These are phyloP conservation scores for Trametopsis cervina DNA, from an alignment of 768 basidiomycete species.

Conservation along the genomic window DNA sequence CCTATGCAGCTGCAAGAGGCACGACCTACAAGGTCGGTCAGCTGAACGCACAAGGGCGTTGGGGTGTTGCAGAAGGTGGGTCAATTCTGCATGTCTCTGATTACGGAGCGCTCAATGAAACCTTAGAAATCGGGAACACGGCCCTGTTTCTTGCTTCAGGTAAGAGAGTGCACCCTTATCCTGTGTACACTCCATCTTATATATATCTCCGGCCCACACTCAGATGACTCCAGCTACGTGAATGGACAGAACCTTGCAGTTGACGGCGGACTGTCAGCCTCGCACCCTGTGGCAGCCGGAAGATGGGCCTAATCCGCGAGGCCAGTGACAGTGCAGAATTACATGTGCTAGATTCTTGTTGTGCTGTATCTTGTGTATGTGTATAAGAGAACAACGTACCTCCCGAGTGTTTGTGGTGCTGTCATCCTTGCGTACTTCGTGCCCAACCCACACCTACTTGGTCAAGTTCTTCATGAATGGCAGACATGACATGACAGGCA, in stretches of 20 bases:
- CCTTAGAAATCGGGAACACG: constrained; percentile 76
- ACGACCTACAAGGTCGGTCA: constrained; percentile 72
- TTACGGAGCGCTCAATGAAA: neutral
- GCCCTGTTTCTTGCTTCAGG: constrained; percentile 87
- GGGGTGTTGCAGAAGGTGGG: constrained; percentile 74
- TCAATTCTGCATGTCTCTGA: constrained; percentile 2
- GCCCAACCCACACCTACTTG: too few species aligned
- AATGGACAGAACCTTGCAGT: constrained; percentile 85
- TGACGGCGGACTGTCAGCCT: constrained; percentile 80
- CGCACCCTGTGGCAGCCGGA: constrained; percentile 74
- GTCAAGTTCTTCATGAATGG: too few species aligned
- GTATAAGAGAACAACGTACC: too few species aligned
- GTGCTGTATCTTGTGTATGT: too few species aligned
- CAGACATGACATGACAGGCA: too few species aligned
- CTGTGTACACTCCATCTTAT: too few species aligned
- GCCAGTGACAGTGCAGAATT: neutral
- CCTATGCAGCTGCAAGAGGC: constrained; percentile 69
- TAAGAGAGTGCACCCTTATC: constrained; percentile 26
- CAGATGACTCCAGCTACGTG: constrained; percentile 87
- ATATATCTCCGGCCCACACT: too few species aligned
- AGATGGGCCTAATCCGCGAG: constrained; percentile 46
- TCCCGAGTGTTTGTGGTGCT: too few species aligned
- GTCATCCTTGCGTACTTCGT: too few species aligned
- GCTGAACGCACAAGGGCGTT: constrained; percentile 77
- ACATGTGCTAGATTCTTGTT: too few species aligned